Evolutionary conservation across 495 filamentous ascomycete genomes (phyloP), one percentile per base, ranked within the genome.

Genomic region (Aspergillus ellipticus): DNA sequence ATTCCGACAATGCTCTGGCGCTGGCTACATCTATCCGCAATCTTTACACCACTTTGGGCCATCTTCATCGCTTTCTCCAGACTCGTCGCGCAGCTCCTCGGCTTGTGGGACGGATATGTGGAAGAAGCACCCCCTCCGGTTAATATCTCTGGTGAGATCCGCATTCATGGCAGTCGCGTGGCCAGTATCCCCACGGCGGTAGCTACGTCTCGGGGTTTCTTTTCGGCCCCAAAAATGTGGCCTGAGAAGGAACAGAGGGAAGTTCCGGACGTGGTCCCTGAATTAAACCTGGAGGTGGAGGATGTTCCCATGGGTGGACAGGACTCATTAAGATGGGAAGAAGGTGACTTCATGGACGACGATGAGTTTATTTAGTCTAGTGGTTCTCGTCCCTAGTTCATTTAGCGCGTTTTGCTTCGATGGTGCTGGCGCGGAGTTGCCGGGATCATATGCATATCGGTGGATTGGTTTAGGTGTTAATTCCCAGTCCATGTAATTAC

Each of bases 1-100:
- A 63, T 78, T 2, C 67, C 69, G 11, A 80, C 74, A 10, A 77
- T 81, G 71, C 37, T 78, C 6, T 80, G 68, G 65, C 72, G 74
- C 31, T 73, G 74, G 76, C 70, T 71, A 10, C 71, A 71, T 56
- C 50, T 76, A 1, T 72, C 67, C 0, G 39, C 55, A 3, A 21
- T 76, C 10, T 49, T 74, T 0, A 56, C 63, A 0, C 75, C 75
- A 0, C 31, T 74, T 20, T 58, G 72, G 33, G 64, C 75, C 1
- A 51, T 76, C 6, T 7, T 47, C 1, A 24, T 77, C 11, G 73
- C 70, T 7, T 50, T 72, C 45, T 60, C 63, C 52, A 55, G 68
- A 7, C 63, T 78, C 15, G 31, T 66, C 15, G 60, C 65, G n/a
- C 74, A 76, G 37, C 42, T 76, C 6, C 53, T 75, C 11, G 74